Evolutionary conservation across 2,329 filamentous ascomycete species (phyloP), one percentile per base, ranked within the genome.

Genomic region (Didymella arachidicola): DNA sequence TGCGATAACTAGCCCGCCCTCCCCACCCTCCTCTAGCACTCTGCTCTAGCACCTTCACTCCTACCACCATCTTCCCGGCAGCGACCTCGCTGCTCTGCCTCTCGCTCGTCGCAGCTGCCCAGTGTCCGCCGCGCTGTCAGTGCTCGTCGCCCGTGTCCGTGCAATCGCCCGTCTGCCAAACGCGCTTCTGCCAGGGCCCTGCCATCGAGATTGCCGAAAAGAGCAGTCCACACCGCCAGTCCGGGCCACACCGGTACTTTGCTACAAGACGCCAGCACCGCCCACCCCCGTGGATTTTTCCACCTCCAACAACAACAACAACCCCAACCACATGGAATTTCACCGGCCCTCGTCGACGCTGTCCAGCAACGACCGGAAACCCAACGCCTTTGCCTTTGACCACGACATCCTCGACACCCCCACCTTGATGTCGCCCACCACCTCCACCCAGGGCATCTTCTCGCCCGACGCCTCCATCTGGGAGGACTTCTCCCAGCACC

Each of bases 391-490:
- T 66, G 72, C 73, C 67, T 82, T 85, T 71, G 82, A 79, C 66
- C 57, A 81, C 44, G 65, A 61, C 64, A 74, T 77, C 63, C 64
- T 77, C 61, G 74, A 76, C 70, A 75, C 74, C 7, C 72, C 75
- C 62, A 77, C 68, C 71, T 79, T 83, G 61, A 81, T 85, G 71
- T 79, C 80, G 64, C 78, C 81, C 63, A 74, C 79, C 65, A 81
- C 81, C 64, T 77, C 77, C 65, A 77, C 79, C 65, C 71, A 75
- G 68, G 80, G 83, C 63, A 80, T 82, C 70, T 84, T 82, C 72
- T 81, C 83, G 57, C 81, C 83, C 69, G 78, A 82, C 68, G 79
- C 81, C 63, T 80, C 80, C 60, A 78, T 81, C 59, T 75, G 74
- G 71, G 82, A 84, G 66, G 78, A 80, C 69, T 78, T 78, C 65